Conservation (phyloP, 2,329 filamentous ascomycete genomes). For the Elsinoe fawcettii region DNA sequence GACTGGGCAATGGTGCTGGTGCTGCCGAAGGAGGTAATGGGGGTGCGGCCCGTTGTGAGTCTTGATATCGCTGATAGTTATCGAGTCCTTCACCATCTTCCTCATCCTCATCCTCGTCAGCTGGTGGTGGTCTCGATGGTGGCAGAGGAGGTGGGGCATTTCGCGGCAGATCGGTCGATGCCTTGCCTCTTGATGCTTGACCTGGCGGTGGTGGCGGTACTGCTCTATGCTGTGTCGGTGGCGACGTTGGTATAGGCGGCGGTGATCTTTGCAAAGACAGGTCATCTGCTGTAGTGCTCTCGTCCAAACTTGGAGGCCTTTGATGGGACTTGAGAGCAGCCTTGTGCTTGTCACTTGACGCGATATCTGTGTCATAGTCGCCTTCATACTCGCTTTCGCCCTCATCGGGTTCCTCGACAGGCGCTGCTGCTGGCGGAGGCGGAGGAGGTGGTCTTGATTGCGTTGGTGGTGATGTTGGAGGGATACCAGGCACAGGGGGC, state of each 20-base stretch:
- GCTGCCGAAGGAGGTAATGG: conserved; percentile 29
- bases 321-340: conserved; percentile 75
- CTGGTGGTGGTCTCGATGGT: conserved; percentile 40
- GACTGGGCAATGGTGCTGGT: conserved; percentile 27
- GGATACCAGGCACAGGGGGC: conserved; percentile 31
- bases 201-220: conserved; percentile 51
- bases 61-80: conserved; percentile 14
- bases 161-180: conserved; percentile 64
- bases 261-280: conserved; percentile 36
- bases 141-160: conserved; percentile 60
- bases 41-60: conserved; percentile 16
- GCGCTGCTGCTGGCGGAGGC: conserved; percentile 35
- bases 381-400: conserved; percentile 93
- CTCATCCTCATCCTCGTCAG: conserved; percentile 26
- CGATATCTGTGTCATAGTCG: conserved; percentile 96
- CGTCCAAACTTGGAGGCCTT: conserved; percentile 68
- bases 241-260: conserved; percentile 29
- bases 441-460: conserved; percentile 40
- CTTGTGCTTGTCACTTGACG: conserved; percentile 85
- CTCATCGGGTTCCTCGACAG: conserved; percentile 55
- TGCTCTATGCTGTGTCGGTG: conserved; percentile 33
- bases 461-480: conserved; percentile 26
- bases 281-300: conserved; percentile 50
- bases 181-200: conserved; percentile 45
- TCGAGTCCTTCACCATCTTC: conserved; percentile 15